Percentiles rank a stretch among this genome's conserved stretches.
Evolutionary conservation across 129 eudicot genomes (phyloP).

Genomic region (Flaveria robusta): DNA sequence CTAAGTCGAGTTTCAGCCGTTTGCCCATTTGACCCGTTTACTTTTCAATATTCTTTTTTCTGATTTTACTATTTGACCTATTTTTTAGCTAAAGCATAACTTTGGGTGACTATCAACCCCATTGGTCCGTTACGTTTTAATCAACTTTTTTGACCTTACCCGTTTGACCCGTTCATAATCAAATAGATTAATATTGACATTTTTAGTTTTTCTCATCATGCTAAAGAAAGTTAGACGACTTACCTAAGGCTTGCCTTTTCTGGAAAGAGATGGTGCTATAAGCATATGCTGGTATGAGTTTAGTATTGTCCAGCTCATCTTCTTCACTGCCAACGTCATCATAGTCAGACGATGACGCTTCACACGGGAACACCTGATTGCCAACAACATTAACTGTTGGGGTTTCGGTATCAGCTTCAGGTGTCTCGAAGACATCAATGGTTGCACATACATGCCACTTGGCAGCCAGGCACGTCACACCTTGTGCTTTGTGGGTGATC

Average conservation of each 20-base stretch:
- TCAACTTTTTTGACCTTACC: too few relatives aligned
- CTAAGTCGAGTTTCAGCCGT: neutral
- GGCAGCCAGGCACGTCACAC: conserved; percentile 73
- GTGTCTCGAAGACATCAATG: conserved; percentile 53
- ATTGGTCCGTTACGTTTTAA: neutral
- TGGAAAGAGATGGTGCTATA: conserved; percentile 69
- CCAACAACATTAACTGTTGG: conserved; percentile 36
- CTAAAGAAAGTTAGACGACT: neutral
- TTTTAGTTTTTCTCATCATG: neutral
- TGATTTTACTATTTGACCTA: neutral
- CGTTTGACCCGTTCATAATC: neutral
- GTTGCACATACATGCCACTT: conserved; percentile 92
- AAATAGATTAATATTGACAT: neutral
- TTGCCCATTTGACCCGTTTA: conserved; percentile 2
- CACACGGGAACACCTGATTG: conserved; percentile 25
- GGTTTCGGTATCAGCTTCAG: conserved; percentile 30
- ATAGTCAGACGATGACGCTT: conserved; percentile 42
- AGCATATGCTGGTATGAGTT: conserved; percentile 55
- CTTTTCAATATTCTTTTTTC: neutral
- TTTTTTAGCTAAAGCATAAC: neutral
- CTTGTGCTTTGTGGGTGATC: conserved; percentile 81
- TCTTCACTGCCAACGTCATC: conserved; percentile 77
- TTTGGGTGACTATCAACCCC: neutral
- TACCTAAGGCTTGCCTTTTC: conserved; percentile 74
- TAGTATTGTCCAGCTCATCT: conserved; percentile 64